Evolutionary conservation across 73 alveolate genomes (phyloP).

Genomic region (Tetrahymena thermophila): DNA sequence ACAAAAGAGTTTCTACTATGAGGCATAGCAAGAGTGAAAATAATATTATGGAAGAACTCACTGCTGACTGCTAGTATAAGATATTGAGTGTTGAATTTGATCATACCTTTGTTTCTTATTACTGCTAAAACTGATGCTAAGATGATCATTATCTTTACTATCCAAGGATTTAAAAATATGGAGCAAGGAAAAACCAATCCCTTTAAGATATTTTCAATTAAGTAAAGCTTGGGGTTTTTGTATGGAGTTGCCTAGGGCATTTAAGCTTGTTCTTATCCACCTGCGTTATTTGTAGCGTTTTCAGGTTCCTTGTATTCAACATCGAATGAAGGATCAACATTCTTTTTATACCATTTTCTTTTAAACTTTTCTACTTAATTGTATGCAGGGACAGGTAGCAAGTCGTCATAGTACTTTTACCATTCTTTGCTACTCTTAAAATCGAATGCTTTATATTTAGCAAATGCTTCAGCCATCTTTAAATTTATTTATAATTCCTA

Average conservation of each 20-base stretch:
- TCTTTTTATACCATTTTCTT: conserved; percentile 8
- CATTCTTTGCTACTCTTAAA: not conserved
- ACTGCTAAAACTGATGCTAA: not conserved
- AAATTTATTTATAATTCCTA: not conserved
- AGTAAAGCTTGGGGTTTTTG: not conserved
- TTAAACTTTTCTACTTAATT: not conserved
- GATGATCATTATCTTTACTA: not conserved
- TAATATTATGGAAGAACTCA: not conserved
- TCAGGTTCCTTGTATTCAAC: not conserved
- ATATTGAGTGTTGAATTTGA: not conserved
- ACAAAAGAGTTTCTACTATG: not conserved
- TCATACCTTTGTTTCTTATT: not conserved
- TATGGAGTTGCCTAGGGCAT: not conserved
- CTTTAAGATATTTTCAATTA: not conserved
- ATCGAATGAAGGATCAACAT: not conserved
- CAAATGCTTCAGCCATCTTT: conserved; percentile 6
- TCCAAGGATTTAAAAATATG: not conserved
- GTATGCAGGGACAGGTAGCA: not conserved
- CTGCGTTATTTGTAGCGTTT: not conserved
- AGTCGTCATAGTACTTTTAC: not conserved
- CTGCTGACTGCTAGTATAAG: not conserved
- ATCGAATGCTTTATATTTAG: not conserved
- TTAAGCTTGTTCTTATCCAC: not conserved
- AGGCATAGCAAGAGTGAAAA: not conserved
- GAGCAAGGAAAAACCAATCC: not conserved